Evolutionary conservation across 208 protist genomes (phyloP), one percentile per base, ranked within the genome.

Genomic region (Trypanosoma scelopori): DNA sequence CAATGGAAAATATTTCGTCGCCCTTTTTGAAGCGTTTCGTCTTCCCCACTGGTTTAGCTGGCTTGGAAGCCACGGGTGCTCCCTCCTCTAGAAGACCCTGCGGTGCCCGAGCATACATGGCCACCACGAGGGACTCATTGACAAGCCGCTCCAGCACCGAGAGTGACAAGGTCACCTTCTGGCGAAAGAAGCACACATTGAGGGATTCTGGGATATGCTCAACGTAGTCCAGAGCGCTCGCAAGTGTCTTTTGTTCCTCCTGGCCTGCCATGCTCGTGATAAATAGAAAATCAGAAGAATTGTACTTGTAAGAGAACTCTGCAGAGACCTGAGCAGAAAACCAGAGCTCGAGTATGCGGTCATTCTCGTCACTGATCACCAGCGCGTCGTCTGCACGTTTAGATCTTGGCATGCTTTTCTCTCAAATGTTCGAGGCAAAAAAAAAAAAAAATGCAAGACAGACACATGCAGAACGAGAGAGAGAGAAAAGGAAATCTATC

Each of bases 1-100:
- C 69, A 28, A 62, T 5, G 13, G 42, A 6, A 64, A 64, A 42
- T 20, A 53, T 20, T 23, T 78, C 57, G 15, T 67, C 71, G 12
- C 52, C 49, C 52, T 47, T 58, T 56, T 52, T 69, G 45, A 15
- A 55, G n/a, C 80, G 80, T 1, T 69, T 60, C 50, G 73, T 78
- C 45, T 74, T 74, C 20, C 20, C 32, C 16, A n/a, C 5, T 12
- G 41, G 16, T 46, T 55, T 63, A 12, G n/a, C 25, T 7, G 39
- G 18, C 25, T 55, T 67, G 18, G 45, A 11, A 12, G 28, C 5
- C 13, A 20, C 23, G 6, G 15, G 1, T 39, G 27, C 15, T 37
- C 22, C 23, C 13, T 30, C 51, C 4, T 68, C 61, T 6, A 15
- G 1, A 23, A 6, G 15, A 12, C 47, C 53, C 18, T 20, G 28